Conservation (phyloP, 257 asterid species). For the Gentiana dahurica region DNA sequence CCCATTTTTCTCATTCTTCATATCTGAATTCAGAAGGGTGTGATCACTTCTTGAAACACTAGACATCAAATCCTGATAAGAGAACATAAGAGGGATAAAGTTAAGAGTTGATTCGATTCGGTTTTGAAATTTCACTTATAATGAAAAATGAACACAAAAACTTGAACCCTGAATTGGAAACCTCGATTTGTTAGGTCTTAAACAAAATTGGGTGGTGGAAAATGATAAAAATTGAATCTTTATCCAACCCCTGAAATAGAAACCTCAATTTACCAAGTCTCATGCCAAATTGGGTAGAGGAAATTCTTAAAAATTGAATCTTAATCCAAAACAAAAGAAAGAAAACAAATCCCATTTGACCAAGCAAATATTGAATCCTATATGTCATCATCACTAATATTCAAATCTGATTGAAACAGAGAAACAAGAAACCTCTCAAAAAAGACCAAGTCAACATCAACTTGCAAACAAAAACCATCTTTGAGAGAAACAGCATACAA, state of each 20-base stretch:
- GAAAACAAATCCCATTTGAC: slow-evolving; percentile 2
- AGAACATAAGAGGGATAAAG: slow-evolving; percentile 13
- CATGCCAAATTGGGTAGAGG: neutral
- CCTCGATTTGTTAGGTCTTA: neutral
- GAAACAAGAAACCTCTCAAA: too few relatives aligned
- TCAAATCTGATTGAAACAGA: too few relatives aligned
- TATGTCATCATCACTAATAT: too few relatives aligned
- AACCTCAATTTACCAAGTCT: slow-evolving; percentile 3
- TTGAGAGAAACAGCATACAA: too few relatives aligned
- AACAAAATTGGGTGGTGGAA: too few relatives aligned
- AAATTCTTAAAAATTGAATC: neutral
- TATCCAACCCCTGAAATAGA: slow-evolving; percentile 1
- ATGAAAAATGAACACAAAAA: neutral
- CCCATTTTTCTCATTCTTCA: slow-evolving; percentile 35
- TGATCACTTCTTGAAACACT: slow-evolving; percentile 31
- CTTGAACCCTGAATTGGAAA: neutral
- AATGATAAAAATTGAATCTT: neutral
- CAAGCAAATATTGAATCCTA: too few relatives aligned
- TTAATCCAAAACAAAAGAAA: slow-evolving; percentile 1
- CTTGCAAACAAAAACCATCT: too few relatives aligned
- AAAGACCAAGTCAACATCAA: too few relatives aligned
- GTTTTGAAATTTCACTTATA: neutral
- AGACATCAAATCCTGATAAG: slow-evolving; percentile 34
- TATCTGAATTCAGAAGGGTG: slow-evolving; percentile 23
- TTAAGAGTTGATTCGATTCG: neutral